A percentile compares a stretch with the other conserved stretches of the same genome.
Evolutionary conservation across 2,329 filamentous ascomycete species (phyloP).

Genomic region (Scytalidium sp.): DNA sequence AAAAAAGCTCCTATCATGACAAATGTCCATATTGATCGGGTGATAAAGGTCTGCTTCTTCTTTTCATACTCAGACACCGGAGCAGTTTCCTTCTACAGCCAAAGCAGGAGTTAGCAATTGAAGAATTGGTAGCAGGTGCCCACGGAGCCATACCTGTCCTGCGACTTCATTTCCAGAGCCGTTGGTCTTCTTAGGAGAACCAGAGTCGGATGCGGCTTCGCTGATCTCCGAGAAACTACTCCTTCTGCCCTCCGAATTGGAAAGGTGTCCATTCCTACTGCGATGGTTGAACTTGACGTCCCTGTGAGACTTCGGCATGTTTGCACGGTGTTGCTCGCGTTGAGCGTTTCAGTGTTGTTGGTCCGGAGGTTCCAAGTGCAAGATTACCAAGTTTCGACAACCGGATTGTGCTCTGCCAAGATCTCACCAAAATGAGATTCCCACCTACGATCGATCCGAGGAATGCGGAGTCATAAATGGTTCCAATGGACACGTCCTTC

Average conservation of each 20-base stretch:
- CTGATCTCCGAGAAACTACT: constrained; percentile 71
- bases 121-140: constrained; percentile 1
- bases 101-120: constrained; percentile 18
- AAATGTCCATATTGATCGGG: constrained; percentile 94
- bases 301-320: constrained; percentile 45
- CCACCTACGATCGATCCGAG: not conserved
- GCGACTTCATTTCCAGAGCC: constrained; percentile 32
- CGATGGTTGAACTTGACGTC: constrained; percentile 49
- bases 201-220: constrained; percentile 48
- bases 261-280: constrained; percentile 22
- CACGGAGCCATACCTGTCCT: constrained; percentile 31
- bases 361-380: constrained; percentile 6
- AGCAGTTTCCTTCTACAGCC: constrained; percentile 12
- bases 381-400: not conserved
- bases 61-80: constrained; percentile 81
- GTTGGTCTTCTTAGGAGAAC: constrained; percentile 18
- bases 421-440: not conserved
- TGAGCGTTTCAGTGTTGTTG: constrained; percentile 1
- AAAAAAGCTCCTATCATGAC: constrained; percentile 97
- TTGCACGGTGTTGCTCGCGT: constrained; percentile 3
- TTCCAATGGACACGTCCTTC: not conserved
- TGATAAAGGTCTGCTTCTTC: constrained; percentile 98
- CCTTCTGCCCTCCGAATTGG: constrained; percentile 43
- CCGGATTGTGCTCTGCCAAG: not conserved
- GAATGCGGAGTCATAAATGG: not conserved